Conservation (phyloP, 1,284 basidiomycete genomes). For the Pisolithus thermaeus region DNA sequence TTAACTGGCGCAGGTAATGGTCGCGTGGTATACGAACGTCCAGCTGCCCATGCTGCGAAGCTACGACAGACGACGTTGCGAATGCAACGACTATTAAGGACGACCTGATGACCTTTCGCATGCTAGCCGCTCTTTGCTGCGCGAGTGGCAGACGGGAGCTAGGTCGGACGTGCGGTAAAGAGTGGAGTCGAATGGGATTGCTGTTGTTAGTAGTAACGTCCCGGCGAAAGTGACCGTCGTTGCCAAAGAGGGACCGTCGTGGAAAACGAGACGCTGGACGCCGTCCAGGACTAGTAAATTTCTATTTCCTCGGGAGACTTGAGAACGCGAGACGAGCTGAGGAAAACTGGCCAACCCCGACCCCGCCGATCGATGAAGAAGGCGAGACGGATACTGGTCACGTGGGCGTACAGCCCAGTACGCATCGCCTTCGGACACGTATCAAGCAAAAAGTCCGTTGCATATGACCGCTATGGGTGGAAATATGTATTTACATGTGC, state of each 20-base stretch:
- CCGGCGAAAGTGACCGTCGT: conserved; percentile 11
- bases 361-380: conserved; percentile 7
- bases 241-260: conserved; percentile 2
- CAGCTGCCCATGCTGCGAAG: conserved; percentile 20
- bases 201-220: conserved; percentile 2
- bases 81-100: conserved; percentile 24
- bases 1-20: conserved; percentile 14
- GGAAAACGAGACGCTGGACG: conserved; percentile 2
- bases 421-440: background rate
- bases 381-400: conserved; percentile 12
- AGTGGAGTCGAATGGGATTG: conserved; percentile 19
- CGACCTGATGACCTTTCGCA: conserved; percentile 10
- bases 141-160: background rate
- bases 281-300: conserved; percentile 1
- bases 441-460: background rate
- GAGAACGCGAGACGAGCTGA: background rate
- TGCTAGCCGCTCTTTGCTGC: background rate
- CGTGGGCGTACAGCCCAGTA: conserved; percentile 10
- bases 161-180: conserved; percentile 8
- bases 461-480: background rate
- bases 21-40: conserved; percentile 9
- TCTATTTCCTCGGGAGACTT: background rate
- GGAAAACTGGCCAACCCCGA: conserved; percentile 1
- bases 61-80: conserved; percentile 18
- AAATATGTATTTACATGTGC: background rate